These are phyloP conservation scores for Polytrichum commune DNA, from an alignment of 225 moss, liverwort and hornwort genomes.

Conservation along the genomic window DNA sequence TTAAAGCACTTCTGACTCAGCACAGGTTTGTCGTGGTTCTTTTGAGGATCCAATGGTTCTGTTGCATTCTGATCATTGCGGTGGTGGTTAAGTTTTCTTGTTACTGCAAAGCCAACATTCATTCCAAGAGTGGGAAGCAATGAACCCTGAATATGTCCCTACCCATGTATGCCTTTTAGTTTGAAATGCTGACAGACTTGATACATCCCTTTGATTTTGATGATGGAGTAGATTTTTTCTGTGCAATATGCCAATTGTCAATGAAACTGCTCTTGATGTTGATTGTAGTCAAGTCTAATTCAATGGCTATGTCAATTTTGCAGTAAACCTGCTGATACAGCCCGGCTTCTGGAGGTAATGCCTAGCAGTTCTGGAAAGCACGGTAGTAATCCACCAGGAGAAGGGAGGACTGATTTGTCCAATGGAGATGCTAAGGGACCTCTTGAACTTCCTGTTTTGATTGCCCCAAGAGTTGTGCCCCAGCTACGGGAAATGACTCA, in stretches of 20 bases:
- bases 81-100: too few relatives aligned
- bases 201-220: too few relatives aligned
- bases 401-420: constrained; percentile 40
- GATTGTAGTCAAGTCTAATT: too few relatives aligned
- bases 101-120: too few relatives aligned
- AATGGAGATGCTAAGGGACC: constrained; percentile 45
- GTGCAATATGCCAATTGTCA: too few relatives aligned
- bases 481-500: constrained; percentile 86
- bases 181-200: too few relatives aligned
- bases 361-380: constrained; percentile 52
- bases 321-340: constrained; percentile 78
- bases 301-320: constrained; percentile 15
- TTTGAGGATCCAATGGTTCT: background rate
- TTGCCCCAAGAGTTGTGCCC: constrained; percentile 72
- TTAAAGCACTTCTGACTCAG: constrained; percentile 53
- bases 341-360: constrained; percentile 58
- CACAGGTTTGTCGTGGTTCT: constrained; percentile 47
- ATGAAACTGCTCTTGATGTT: too few relatives aligned
- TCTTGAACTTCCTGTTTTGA: constrained; percentile 66
- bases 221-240: too few relatives aligned
- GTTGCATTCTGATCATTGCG: too few relatives aligned
- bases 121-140: too few relatives aligned
- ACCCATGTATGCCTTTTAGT: too few relatives aligned
- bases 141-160: too few relatives aligned
- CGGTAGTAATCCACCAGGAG: constrained; percentile 35